These are phyloP conservation scores for Arabis hirsuta DNA, from an alignment of 345 rosid species.

Conservation along the genomic window DNA sequence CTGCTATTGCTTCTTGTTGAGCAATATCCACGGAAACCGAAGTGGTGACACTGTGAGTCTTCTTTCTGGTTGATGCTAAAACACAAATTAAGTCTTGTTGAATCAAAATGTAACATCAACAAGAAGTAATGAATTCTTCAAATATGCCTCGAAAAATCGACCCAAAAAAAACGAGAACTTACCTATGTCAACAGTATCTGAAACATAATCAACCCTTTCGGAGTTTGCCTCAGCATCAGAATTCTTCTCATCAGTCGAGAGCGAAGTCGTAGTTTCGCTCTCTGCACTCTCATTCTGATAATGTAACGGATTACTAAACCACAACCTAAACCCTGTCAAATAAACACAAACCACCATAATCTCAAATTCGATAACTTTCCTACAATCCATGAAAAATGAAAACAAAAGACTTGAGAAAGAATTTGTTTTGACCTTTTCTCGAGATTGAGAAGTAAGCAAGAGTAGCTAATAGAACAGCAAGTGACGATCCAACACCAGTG, in stretches of 20 bases:
- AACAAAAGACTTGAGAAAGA: not conserved
- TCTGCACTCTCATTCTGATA: slow-evolving; percentile 38
- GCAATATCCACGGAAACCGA: slow-evolving; percentile 61
- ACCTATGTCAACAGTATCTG: slow-evolving; percentile 46
- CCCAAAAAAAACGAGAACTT: slow-evolving; percentile 2
- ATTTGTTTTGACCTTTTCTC: slow-evolving; percentile 49
- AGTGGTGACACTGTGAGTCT: slow-evolving; percentile 45
- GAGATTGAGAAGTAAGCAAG: slow-evolving; percentile 63
- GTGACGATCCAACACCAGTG: slow-evolving; percentile 58
- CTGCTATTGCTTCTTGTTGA: slow-evolving; percentile 71
- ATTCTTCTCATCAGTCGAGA: slow-evolving; percentile 41
- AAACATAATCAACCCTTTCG: slow-evolving; percentile 37
- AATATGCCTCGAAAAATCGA: not conserved
- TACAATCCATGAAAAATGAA: not conserved
- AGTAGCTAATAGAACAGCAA: slow-evolving; percentile 58
- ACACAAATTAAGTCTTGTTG: not conserved
- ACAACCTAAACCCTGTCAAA: slow-evolving; percentile 56
- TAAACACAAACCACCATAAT: slow-evolving; percentile 16
- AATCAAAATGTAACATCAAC: not conserved
- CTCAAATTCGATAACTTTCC: not conserved
- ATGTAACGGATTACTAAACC: slow-evolving; percentile 43
- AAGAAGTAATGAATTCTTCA: not conserved
- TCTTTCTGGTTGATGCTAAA: slow-evolving; percentile 47
- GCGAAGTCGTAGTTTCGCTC: slow-evolving; percentile 24
- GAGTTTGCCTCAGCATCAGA: slow-evolving; percentile 39